Evolutionary conservation across 73 alveolate genomes (phyloP).

Genomic region (Symbiodinium natans): DNA sequence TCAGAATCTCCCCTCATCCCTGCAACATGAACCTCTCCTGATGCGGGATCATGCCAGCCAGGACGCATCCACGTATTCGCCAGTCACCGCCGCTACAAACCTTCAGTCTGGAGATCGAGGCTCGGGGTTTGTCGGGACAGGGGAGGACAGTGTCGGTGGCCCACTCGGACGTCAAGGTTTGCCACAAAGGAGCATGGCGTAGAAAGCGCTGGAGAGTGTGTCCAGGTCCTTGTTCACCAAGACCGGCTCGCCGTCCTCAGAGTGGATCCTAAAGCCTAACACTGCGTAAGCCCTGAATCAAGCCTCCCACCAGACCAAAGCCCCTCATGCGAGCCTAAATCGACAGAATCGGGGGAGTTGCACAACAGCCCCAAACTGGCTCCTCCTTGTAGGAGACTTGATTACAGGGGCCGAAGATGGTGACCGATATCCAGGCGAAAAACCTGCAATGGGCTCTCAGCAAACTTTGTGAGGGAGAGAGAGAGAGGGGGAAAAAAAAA

Average conservation of each 20-base stretch:
- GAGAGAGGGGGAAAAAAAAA: too few relatives aligned
- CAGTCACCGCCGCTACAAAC: slow-evolving; percentile 91
- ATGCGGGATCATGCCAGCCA: not conserved
- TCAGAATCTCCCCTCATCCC: not conserved
- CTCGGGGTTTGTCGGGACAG: too few relatives aligned
- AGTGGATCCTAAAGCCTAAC: not conserved
- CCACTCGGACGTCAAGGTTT: too few relatives aligned
- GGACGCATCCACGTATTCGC: slow-evolving; percentile 72
- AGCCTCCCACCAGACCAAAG: not conserved
- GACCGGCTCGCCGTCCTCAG: slow-evolving; percentile 66
- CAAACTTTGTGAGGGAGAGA: too few relatives aligned
- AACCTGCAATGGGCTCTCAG: slow-evolving; percentile 1
- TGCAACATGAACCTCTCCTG: not conserved
- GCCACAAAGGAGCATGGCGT: slow-evolving; percentile 41
- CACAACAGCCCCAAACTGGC: not conserved
- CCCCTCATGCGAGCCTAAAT: not conserved
- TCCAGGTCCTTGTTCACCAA: slow-evolving; percentile 69
- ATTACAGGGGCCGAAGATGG: slow-evolving; percentile 55
- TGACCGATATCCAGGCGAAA: slow-evolving; percentile 81
- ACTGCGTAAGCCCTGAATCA: not conserved
- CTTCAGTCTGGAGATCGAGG: not conserved
- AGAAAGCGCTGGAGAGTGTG: slow-evolving; percentile 52
- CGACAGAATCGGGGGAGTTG: not conserved
- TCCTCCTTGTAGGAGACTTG: slow-evolving; percentile 44
- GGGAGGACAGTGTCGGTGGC: too few relatives aligned